Evolutionary conservation across 2,329 filamentous ascomycete genomes (phyloP).

Genomic region (Penicillium sclerotigenum): DNA sequence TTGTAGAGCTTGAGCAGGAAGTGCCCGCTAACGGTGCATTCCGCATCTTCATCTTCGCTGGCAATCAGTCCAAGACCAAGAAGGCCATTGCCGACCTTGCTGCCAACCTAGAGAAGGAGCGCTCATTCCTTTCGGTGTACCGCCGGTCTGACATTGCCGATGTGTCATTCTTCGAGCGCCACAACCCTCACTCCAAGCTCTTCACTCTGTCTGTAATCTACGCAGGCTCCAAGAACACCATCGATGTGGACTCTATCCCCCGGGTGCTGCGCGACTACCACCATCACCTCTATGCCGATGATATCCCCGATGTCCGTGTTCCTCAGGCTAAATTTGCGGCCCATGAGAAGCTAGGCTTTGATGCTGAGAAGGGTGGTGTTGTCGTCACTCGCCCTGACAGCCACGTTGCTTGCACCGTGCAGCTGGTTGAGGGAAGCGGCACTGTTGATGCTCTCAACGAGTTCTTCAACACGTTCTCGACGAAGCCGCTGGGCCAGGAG

Average conservation of each 20-base stretch:
- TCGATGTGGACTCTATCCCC: slow-evolving; percentile 74
- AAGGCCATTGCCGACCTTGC: slow-evolving; percentile 69
- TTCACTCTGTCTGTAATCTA: slow-evolving; percentile 77
- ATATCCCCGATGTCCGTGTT: slow-evolving; percentile 69
- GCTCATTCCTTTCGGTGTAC: slow-evolving; percentile 70
- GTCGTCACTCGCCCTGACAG: slow-evolving; percentile 84
- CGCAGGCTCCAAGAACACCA: slow-evolving; percentile 61
- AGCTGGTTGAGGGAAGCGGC: slow-evolving; percentile 69
- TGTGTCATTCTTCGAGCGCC: slow-evolving; percentile 72
- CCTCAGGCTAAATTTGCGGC: slow-evolving; percentile 69
- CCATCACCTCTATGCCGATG: slow-evolving; percentile 82
- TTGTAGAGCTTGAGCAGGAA: slow-evolving; percentile 86
- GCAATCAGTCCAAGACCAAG: slow-evolving; percentile 58
- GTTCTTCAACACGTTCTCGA: slow-evolving; percentile 74
- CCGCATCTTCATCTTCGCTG: slow-evolving; percentile 82
- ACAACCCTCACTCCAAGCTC: slow-evolving; percentile 82
- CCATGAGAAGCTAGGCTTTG: slow-evolving; percentile 82
- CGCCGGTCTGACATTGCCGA: slow-evolving; percentile 57
- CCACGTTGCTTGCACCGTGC: slow-evolving; percentile 74
- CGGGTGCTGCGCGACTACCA: slow-evolving; percentile 69
- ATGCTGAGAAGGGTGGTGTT: slow-evolving; percentile 69
- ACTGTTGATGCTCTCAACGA: slow-evolving; percentile 78
- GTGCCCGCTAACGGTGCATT: slow-evolving; percentile 85
- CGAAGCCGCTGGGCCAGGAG: slow-evolving; percentile 49
- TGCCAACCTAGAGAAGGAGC: slow-evolving; percentile 59